These are phyloP conservation scores for Quercus suber DNA, from an alignment of 306 rosid genomes.

Conservation along the genomic window DNA sequence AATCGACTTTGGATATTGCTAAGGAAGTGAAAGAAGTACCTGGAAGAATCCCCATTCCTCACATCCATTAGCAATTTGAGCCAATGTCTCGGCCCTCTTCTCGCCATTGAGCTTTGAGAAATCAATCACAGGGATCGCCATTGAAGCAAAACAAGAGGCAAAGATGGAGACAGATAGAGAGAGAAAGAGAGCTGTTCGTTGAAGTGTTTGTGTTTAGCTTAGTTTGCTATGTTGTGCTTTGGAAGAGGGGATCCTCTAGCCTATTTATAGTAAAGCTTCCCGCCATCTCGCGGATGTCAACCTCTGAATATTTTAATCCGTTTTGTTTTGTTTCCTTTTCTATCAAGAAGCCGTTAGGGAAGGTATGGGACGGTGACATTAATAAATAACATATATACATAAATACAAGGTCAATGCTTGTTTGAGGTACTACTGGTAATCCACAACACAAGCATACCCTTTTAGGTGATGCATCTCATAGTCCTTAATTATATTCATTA, in stretches of 20 bases:
- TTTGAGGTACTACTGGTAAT: constrained; percentile 37
- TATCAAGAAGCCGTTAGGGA: constrained; percentile 55
- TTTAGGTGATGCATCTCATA: constrained; percentile 46
- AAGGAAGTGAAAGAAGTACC: constrained; percentile 37
- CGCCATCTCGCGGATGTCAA: constrained; percentile 52
- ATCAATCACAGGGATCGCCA: constrained; percentile 94
- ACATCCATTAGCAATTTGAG: constrained; percentile 81
- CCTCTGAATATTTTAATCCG: constrained; percentile 16
- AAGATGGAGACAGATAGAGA: constrained; percentile 11
- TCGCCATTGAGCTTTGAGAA: constrained; percentile 83
- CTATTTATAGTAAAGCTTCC: constrained; percentile 71
- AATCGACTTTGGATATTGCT: neutral
- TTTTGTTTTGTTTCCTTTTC: constrained; percentile 9
- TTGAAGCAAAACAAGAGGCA: constrained; percentile 12
- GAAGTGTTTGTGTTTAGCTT: constrained; percentile 14
- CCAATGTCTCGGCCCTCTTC: constrained; percentile 76
- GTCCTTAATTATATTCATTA: constrained; percentile 1
- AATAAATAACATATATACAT: neutral
- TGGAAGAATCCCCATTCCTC: constrained; percentile 99
- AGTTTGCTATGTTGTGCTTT: constrained; percentile 30
- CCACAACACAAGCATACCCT: constrained; percentile 38
- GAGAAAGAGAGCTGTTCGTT: neutral
- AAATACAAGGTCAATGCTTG: constrained; percentile 49
- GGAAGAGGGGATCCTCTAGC: constrained; percentile 9
- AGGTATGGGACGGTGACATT: constrained; percentile 62